phyloP scores from a whole-genome alignment of 805 yeast genomes.

The Jamesozyma rosinii region DNA sequence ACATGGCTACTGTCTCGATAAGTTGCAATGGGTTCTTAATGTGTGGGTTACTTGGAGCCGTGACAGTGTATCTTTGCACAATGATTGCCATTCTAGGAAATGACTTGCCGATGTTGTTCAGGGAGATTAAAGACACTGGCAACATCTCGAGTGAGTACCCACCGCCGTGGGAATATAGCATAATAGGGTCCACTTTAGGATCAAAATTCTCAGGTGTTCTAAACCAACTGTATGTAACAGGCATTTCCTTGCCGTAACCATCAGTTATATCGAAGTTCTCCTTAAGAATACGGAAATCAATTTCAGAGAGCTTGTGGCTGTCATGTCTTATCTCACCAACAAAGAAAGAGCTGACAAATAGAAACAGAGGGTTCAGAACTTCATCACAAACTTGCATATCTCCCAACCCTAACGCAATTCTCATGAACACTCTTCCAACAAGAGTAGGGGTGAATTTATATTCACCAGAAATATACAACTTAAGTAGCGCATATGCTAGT shows the following conservation, averaged over 20 bases:
- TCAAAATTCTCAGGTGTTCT: slow-evolving; percentile 11
- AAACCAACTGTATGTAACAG: slow-evolving; percentile 7
- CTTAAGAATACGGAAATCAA: background rate
- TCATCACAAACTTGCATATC: slow-evolving; percentile 6
- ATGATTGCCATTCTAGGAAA: slow-evolving; percentile 13
- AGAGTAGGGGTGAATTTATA: slow-evolving; percentile 1
- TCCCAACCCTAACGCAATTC: slow-evolving; percentile 11
- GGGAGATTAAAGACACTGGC: slow-evolving; percentile 9
- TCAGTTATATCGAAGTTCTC: background rate
- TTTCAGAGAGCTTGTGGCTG: background rate
- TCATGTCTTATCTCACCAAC: background rate
- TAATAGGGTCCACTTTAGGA: slow-evolving; percentile 11
- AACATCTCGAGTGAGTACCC: slow-evolving; percentile 18
- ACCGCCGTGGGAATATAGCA: slow-evolving; percentile 24
- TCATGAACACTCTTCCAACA: slow-evolving; percentile 8
- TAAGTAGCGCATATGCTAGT: background rate
- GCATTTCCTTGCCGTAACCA: background rate
- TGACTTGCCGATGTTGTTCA: slow-evolving; percentile 8
- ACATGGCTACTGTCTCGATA: slow-evolving; percentile 10
- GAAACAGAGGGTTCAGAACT: slow-evolving; percentile 14
- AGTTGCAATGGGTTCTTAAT: slow-evolving; percentile 11
- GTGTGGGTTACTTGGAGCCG: slow-evolving; percentile 4
- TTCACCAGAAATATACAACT: background rate
- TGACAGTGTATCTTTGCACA: slow-evolving; percentile 16
- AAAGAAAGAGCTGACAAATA: background rate